A percentile compares a stretch with the other conserved stretches of the same genome.
phyloP scores from a whole-genome alignment of 192 early-diverging fungal species.

The Chytriomyces sp. region DNA sequence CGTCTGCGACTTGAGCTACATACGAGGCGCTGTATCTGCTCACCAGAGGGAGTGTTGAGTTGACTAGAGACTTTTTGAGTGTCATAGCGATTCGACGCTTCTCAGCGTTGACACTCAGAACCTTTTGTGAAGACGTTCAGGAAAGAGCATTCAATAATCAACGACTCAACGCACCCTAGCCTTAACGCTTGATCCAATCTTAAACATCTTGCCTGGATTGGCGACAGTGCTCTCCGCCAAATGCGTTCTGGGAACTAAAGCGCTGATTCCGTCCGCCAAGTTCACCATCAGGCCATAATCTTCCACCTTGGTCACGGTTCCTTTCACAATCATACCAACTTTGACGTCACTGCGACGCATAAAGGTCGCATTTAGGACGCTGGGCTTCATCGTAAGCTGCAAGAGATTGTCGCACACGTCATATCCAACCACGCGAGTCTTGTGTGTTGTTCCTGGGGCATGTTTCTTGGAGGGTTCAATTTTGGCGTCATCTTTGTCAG shows the following conservation, averaged over 20 bases:
- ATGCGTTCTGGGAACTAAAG: slow-evolving; percentile 73
- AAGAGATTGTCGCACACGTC: slow-evolving; percentile 75
- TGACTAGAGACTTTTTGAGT: slow-evolving; percentile 73
- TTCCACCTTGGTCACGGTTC: slow-evolving; percentile 40
- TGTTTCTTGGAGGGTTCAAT: slow-evolving; percentile 51
- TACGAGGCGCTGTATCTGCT: slow-evolving; percentile 59
- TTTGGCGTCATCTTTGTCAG: slow-evolving; percentile 62
- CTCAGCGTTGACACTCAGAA: slow-evolving; percentile 57
- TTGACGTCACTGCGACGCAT: slow-evolving; percentile 70
- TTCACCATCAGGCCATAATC: slow-evolving; percentile 43
- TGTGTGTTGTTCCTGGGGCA: slow-evolving; percentile 70
- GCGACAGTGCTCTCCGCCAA: slow-evolving; percentile 74
- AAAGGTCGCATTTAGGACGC: slow-evolving; percentile 69
- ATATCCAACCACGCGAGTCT: slow-evolving; percentile 77
- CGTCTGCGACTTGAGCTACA: slow-evolving; percentile 64
- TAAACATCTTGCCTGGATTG: slow-evolving; percentile 77
- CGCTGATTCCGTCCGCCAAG: slow-evolving; percentile 54
- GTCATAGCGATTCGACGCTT: slow-evolving; percentile 69
- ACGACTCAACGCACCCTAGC: slow-evolving; percentile 57
- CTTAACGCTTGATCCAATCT: slow-evolving; percentile 69
- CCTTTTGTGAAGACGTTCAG: slow-evolving; percentile 19
- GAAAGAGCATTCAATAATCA: slow-evolving; percentile 1
- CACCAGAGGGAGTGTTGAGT: slow-evolving; percentile 69
- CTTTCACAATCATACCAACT: slow-evolving; percentile 61
- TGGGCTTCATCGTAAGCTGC: slow-evolving; percentile 71